phyloP scores from a whole-genome alignment of 2,329 filamentous ascomycete species.

The Drechslerella dactyloides region DNA sequence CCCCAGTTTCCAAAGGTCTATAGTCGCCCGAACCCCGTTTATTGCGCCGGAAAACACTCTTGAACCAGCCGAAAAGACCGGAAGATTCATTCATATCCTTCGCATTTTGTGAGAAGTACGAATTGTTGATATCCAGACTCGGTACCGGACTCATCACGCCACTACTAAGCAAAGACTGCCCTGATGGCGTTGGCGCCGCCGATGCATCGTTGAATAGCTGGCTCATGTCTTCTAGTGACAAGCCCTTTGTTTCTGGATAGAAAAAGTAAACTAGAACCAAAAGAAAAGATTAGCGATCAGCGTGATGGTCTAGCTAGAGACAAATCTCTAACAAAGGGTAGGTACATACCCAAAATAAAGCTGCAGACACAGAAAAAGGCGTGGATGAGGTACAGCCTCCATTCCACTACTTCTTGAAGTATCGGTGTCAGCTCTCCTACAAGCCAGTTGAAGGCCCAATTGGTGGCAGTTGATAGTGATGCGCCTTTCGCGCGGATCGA shows the following conservation, averaged over 20 bases:
- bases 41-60: constrained; percentile 67
- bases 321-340: constrained; percentile 8
- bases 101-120: constrained; percentile 53
- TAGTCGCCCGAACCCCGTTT: constrained; percentile 59
- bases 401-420: constrained; percentile 87
- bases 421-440: constrained; percentile 95
- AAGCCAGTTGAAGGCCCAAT: constrained; percentile 98
- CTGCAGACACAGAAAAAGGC: constrained; percentile 95
- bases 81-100: constrained; percentile 55
- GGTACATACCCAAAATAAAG: constrained; percentile 87
- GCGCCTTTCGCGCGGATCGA: constrained; percentile 97
- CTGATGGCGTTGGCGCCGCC: constrained; percentile 56
- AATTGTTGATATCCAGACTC: constrained; percentile 74
- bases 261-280: constrained; percentile 84
- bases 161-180: constrained; percentile 57
- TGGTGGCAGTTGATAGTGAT: constrained; percentile 91
- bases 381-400: constrained; percentile 92
- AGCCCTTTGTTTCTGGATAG: constrained; percentile 94
- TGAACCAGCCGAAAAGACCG: constrained; percentile 73
- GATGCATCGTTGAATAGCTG: constrained; percentile 79
- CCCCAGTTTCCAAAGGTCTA: constrained; percentile 56
- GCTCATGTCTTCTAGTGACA: constrained; percentile 96
- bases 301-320: constrained; percentile 12
- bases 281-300: constrained; percentile 22
- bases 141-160: constrained; percentile 75